These are phyloP conservation scores for Ammopiptanthus mongolicus DNA, from an alignment of 306 rosid species.

Conservation along the genomic window DNA sequence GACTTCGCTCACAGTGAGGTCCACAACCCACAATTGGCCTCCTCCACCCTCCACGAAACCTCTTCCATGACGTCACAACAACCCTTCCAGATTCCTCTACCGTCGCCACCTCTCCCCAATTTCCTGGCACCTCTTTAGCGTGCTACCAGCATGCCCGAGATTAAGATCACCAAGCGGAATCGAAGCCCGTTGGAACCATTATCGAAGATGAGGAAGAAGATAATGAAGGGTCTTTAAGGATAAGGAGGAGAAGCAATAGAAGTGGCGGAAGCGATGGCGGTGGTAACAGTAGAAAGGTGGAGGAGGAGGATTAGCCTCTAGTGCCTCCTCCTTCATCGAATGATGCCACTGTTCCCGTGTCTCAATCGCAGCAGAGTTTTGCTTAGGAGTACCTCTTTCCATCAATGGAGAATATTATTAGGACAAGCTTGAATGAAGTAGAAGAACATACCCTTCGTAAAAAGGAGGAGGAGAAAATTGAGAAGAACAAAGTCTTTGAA, in stretches of 20 bases:
- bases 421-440: constrained; percentile 42
- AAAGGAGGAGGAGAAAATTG: constrained; percentile 40
- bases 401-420: constrained; percentile 41
- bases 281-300: constrained; percentile 18
- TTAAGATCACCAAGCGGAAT: constrained; percentile 33
- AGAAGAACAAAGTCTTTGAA: constrained; percentile 28
- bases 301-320: constrained; percentile 31
- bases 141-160: constrained; percentile 67
- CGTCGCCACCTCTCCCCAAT: constrained; percentile 58
- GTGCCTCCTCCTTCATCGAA: constrained; percentile 33
- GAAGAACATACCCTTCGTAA: constrained; percentile 28
- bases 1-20: constrained; percentile 76
- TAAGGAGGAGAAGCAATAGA: constrained; percentile 33
- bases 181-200: constrained; percentile 30
- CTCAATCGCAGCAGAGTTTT: constrained; percentile 32
- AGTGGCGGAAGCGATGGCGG: neutral
- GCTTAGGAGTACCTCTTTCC: constrained; percentile 62
- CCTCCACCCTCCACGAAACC: neutral
- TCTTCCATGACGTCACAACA: neutral
- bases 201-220: constrained; percentile 57
- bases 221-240: constrained; percentile 31
- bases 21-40: constrained; percentile 24
- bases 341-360: constrained; percentile 19
- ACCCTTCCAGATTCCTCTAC: constrained; percentile 36
- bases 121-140: constrained; percentile 50